Conservation (phyloP, 2,329 filamentous ascomycete species). For the Sclerotinia borealis region DNA sequence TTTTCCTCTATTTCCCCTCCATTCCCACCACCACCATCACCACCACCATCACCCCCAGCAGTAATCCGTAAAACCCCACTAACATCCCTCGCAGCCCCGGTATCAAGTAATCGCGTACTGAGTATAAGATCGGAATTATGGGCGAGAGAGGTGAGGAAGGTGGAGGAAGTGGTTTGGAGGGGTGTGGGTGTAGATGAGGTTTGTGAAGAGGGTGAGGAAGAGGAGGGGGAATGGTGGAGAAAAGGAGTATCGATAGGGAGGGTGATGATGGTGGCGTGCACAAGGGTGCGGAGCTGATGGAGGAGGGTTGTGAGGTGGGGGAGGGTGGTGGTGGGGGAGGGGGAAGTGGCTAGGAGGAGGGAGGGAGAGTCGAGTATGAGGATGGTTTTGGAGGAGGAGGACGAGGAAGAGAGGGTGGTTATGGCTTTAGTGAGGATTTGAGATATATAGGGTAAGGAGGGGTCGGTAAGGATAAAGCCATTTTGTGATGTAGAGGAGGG, state of each 20-base stretch:
- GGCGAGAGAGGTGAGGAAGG: constrained; percentile 65
- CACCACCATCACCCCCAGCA: constrained; percentile 40
- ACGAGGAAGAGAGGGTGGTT: not conserved
- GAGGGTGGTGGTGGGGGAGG: not conserved
- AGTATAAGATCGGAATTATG: constrained; percentile 69
- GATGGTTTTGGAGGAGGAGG: not conserved
- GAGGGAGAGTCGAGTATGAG: constrained; percentile 2
- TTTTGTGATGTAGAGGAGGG: not conserved
- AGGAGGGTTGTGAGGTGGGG: not conserved
- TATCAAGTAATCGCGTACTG: constrained; percentile 71
- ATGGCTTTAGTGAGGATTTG: not conserved
- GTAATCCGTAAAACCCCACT: constrained; percentile 81
- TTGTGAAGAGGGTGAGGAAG: constrained; percentile 62
- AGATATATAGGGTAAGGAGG: not conserved
- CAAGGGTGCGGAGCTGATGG: constrained; percentile 22
- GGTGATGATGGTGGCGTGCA: constrained; percentile 61
- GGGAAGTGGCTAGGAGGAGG: not conserved
- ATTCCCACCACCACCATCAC: not conserved
- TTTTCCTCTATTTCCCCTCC: constrained; percentile 45
- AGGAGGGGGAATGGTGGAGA: constrained; percentile 64
- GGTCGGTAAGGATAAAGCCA: not conserved
- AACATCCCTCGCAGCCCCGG: constrained; percentile 83
- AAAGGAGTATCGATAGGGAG: constrained; percentile 63
- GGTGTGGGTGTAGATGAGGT: constrained; percentile 63
- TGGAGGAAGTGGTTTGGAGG: constrained; percentile 64